phyloP scores from a whole-genome alignment of 1,284 basidiomycete genomes.

The Ustilago hordei region DNA sequence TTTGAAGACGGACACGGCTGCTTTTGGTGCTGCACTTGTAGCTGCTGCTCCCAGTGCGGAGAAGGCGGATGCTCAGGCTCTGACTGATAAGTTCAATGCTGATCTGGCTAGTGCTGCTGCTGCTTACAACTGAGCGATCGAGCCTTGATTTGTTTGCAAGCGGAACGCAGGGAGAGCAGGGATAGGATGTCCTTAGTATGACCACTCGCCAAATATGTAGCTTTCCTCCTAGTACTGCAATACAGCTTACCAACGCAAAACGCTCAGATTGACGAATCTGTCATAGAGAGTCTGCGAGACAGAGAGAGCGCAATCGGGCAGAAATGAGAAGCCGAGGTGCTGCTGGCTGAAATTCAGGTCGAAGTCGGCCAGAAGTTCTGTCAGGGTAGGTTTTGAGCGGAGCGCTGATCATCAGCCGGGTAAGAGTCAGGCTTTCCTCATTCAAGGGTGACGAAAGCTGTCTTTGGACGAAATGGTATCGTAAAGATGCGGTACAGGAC shows the following conservation, averaged over 20 bases:
- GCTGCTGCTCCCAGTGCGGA: conserved; percentile 3
- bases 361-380: too few species aligned
- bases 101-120: conserved; percentile 19
- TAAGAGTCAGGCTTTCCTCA: too few species aligned
- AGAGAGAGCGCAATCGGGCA: too few species aligned
- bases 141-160: neutral
- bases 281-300: too few species aligned
- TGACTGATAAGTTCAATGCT: conserved; percentile 34
- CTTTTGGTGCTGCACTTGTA: conserved; percentile 20
- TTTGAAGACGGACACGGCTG: conserved; percentile 22
- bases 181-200: neutral
- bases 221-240: neutral
- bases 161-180: neutral
- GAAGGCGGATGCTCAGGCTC: neutral
- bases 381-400: too few species aligned
- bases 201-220: neutral
- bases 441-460: too few species aligned
- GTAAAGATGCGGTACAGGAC: too few species aligned
- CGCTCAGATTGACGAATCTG: neutral
- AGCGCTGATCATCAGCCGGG: too few species aligned
- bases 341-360: too few species aligned
- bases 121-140: conserved; percentile 8
- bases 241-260: neutral
- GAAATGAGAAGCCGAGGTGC: too few species aligned
- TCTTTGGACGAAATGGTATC: too few species aligned